phyloP scores from a whole-genome alignment of 805 yeast species.

The Lipomyces kockii region DNA sequence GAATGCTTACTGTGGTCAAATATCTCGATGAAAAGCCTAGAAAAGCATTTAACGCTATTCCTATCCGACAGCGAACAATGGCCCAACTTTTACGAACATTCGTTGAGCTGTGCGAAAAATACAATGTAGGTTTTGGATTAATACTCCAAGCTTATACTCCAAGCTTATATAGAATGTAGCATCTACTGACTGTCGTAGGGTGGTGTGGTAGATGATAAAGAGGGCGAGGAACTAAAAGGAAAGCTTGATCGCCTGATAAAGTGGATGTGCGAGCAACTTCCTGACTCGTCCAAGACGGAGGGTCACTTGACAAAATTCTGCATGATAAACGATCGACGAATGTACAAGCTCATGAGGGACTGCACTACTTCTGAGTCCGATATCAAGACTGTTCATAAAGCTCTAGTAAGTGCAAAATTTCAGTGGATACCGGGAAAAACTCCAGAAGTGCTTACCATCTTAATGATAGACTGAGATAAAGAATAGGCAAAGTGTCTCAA shows the following conservation, averaged over 20 bases:
- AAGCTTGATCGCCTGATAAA: constrained; percentile 46
- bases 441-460: constrained; percentile 52
- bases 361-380: constrained; percentile 64
- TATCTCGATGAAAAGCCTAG: constrained; percentile 61
- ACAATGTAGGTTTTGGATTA: constrained; percentile 43
- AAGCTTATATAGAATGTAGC: constrained; percentile 1
- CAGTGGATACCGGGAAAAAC: neutral
- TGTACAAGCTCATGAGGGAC: constrained; percentile 58
- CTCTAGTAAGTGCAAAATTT: constrained; percentile 46
- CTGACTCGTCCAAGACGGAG: constrained; percentile 56
- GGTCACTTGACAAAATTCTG: constrained; percentile 59
- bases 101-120: constrained; percentile 55
- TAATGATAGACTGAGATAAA: neutral
- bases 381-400: constrained; percentile 60
- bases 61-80: constrained; percentile 67
- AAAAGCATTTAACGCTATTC: constrained; percentile 69
- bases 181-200: constrained; percentile 27
- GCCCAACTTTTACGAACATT: constrained; percentile 57
- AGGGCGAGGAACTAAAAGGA: constrained; percentile 13
- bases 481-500: constrained; percentile 45
- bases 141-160: constrained; percentile 35
- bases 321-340: constrained; percentile 61
- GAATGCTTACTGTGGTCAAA: constrained; percentile 57
- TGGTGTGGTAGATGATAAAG: constrained; percentile 18
- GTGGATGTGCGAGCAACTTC: constrained; percentile 65